phyloP scores from a whole-genome alignment of 75 land plant species.

The Chamaecyparis obtusa region DNA sequence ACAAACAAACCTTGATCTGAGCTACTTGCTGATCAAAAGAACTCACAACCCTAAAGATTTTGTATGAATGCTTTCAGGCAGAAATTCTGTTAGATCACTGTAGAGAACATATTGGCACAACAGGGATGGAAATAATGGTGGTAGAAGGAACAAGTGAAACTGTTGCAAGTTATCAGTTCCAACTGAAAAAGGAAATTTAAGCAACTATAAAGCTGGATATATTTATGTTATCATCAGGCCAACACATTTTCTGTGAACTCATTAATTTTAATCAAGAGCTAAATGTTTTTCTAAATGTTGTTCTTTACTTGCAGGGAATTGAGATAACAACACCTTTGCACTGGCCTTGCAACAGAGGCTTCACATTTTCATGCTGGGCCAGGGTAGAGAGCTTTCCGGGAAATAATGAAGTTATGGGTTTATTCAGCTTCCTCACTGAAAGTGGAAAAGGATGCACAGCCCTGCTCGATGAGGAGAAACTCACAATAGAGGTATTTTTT shows the following conservation, averaged over 20 bases:
- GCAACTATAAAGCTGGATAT: background rate
- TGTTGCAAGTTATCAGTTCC: background rate
- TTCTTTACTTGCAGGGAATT: slow-evolving; percentile 60
- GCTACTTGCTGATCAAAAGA: background rate
- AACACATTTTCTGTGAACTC: background rate
- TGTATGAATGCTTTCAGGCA: background rate
- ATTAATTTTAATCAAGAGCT: background rate
- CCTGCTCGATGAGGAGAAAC: slow-evolving; percentile 49
- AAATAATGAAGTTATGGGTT: slow-evolving; percentile 62
- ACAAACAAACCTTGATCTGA: background rate
- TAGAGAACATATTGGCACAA: background rate
- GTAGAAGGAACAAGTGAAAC: background rate
- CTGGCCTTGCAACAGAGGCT: slow-evolving; percentile 88
- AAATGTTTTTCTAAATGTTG: background rate
- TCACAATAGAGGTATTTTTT: slow-evolving; percentile 70
- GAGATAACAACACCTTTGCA: slow-evolving; percentile 65
- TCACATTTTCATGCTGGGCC: slow-evolving; percentile 89
- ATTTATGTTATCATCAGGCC: background rate
- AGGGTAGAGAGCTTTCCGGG: slow-evolving; percentile 76
- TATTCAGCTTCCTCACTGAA: slow-evolving; percentile 82
- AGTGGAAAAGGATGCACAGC: slow-evolving; percentile 88
- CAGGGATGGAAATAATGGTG: background rate
- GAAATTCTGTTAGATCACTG: background rate
- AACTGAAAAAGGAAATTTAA: background rate
- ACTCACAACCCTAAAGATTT: background rate